These are phyloP conservation scores for Plantago coronopus DNA, from an alignment of 305 asterid genomes.

Conservation along the genomic window DNA sequence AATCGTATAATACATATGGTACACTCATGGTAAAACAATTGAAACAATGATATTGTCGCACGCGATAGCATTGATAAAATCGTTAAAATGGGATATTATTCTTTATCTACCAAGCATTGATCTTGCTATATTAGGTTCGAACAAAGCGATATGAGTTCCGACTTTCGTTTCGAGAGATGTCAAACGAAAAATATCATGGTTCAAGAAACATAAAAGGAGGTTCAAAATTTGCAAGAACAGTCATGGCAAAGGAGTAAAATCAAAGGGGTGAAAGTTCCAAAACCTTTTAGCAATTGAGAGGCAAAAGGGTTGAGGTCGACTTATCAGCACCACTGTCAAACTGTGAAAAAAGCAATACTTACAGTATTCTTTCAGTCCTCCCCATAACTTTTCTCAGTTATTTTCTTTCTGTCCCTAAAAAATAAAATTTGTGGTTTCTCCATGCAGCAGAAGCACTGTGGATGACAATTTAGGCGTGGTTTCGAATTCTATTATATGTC, in stretches of 20 bases:
- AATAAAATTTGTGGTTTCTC: conserved; percentile 18
- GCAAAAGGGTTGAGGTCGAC: conserved; percentile 5
- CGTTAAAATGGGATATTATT: too few relatives aligned
- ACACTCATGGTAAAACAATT: too few relatives aligned
- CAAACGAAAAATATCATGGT: too few relatives aligned
- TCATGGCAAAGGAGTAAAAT: neutral
- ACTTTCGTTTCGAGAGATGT: too few relatives aligned
- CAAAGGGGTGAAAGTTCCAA: neutral
- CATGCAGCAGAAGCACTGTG: neutral
- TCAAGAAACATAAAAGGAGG: too few relatives aligned
- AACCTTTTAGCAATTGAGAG: neutral
- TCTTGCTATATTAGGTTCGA: too few relatives aligned
- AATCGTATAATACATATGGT: too few relatives aligned
- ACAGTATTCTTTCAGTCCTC: neutral
- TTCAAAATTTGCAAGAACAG: too few relatives aligned
- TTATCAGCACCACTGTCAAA: neutral
- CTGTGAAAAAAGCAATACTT: conserved; percentile 2
- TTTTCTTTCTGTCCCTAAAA: conserved; percentile 6
- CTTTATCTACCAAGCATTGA: too few relatives aligned
- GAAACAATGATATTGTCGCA: too few relatives aligned
- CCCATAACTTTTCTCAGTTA: neutral
- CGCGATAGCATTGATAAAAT: too few relatives aligned
- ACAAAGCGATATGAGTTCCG: too few relatives aligned
- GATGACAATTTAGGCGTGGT: conserved; percentile 9
- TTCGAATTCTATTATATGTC: neutral